phyloP scores from a whole-genome alignment of 2,329 filamentous ascomycete species.

The Dendrostoma leiphaemia region DNA sequence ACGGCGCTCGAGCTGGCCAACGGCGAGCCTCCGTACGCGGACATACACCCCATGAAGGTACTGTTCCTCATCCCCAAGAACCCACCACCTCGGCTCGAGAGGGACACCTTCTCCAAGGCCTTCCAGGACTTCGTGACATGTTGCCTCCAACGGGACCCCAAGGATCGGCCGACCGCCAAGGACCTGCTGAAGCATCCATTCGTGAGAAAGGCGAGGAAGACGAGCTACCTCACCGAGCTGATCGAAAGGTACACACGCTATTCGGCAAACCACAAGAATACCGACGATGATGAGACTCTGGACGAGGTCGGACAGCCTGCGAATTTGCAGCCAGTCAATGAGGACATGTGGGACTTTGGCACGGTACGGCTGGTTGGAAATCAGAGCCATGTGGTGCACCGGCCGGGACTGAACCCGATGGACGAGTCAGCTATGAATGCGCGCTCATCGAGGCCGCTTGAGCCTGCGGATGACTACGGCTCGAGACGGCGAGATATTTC shows the following conservation, averaged over 20 bases:
- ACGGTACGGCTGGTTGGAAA: conserved; percentile 81
- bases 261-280: conserved; percentile 75
- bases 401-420: conserved; percentile 67
- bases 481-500: conserved; percentile 45
- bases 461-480: conserved; percentile 48
- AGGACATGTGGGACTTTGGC: conserved; percentile 98
- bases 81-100: conserved; percentile 72
- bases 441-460: conserved; percentile 55
- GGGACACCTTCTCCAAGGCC: conserved; percentile 72
- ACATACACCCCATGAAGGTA: conserved; percentile 98
- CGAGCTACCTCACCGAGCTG: conserved; percentile 91
- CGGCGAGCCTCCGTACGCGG: conserved; percentile 90
- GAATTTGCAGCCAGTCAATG: conserved; percentile 59
- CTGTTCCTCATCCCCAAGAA: conserved; percentile 96
- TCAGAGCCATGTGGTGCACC: conserved; percentile 53
- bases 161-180: conserved; percentile 80
- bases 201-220: conserved; percentile 88
- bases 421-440: conserved; percentile 81
- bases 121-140: conserved; percentile 84
- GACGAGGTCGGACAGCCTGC: conserved; percentile 46
- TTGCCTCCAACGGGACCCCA: conserved; percentile 85
- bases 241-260: conserved; percentile 90
- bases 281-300: conserved; percentile 63
- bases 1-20: conserved; percentile 89
- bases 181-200: conserved; percentile 89